phyloP scores from a whole-genome alignment of 2,329 filamentous ascomycete species.

The Raffaelea arxii region DNA sequence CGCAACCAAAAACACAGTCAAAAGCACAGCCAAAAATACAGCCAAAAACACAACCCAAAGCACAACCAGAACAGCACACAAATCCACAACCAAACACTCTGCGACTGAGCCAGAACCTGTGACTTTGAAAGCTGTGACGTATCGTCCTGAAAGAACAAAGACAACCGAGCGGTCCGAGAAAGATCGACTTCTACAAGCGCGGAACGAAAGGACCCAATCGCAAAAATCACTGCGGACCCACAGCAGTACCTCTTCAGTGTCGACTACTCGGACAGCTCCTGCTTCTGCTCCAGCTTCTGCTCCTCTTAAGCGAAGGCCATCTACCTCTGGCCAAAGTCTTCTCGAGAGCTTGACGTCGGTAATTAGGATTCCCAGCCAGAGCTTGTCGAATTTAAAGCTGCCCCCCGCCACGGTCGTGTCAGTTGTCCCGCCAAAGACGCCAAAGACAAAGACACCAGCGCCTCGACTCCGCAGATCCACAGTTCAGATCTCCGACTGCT shows the following conservation, averaged over 20 bases:
- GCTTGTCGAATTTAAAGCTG: neutral
- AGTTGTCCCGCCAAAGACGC: neutral
- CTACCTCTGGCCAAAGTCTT: too few relatives aligned
- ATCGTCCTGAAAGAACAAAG: too few relatives aligned
- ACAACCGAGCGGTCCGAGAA: too few relatives aligned
- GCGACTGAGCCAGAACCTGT: too few relatives aligned
- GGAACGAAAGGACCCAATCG: neutral
- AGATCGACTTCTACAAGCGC: neutral
- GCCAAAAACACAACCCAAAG: neutral
- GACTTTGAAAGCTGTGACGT: too few relatives aligned
- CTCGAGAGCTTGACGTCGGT: neutral
- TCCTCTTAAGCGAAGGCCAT: neutral
- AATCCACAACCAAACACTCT: too few relatives aligned
- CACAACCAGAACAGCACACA: conserved; percentile 22
- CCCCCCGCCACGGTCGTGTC: neutral
- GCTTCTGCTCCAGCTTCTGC: neutral
- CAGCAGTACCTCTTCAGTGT: too few relatives aligned
- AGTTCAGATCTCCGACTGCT: neutral
- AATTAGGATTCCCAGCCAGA: neutral
- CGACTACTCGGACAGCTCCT: too few relatives aligned
- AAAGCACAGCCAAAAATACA: neutral
- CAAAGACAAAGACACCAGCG: neutral
- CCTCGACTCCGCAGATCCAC: neutral
- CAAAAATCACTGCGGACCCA: too few relatives aligned
- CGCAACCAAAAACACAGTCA: neutral